phyloP scores from a whole-genome alignment of 306 rosid species.

The apple (Malus domestica) region DNA sequence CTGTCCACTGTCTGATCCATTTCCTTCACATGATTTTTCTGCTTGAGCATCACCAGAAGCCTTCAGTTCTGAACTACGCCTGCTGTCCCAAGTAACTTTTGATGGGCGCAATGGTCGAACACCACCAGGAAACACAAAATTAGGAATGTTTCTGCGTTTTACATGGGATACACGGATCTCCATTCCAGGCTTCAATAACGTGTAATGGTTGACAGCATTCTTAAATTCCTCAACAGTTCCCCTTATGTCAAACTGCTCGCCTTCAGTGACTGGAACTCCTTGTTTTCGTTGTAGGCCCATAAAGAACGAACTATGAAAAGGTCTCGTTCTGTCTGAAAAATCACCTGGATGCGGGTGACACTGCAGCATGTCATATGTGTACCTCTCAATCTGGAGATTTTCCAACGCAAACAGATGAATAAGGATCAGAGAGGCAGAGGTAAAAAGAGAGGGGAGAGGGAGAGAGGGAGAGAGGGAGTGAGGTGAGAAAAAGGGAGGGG shows the following conservation, averaged over 20 bases:
- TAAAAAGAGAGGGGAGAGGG: background rate
- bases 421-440: conserved; percentile 5
- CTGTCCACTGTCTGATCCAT: background rate
- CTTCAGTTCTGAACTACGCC: conserved; percentile 48
- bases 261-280: conserved; percentile 62
- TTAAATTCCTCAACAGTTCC: conserved; percentile 71
- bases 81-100: conserved; percentile 51
- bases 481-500: background rate
- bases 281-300: conserved; percentile 93
- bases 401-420: conserved; percentile 10
- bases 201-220: conserved; percentile 50
- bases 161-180: conserved; percentile 68
- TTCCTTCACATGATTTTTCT: conserved; percentile 32
- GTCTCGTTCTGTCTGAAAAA: conserved; percentile 68
- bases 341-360: conserved; percentile 97
- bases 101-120: conserved; percentile 53
- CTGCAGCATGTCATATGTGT: conserved; percentile 72
- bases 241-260: conserved; percentile 77
- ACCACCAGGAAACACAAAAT: conserved; percentile 75
- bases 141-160: conserved; percentile 66
- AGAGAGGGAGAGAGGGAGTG: background rate
- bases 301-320: conserved; percentile 71
- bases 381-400: conserved; percentile 61
- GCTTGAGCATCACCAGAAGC: conserved; percentile 41
- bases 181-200: conserved; percentile 68